Evolutionary conservation across 176 grass and related monocot species (phyloP), one percentile per base, ranked within the genome.

Genomic region (Triticum turgidum): DNA sequence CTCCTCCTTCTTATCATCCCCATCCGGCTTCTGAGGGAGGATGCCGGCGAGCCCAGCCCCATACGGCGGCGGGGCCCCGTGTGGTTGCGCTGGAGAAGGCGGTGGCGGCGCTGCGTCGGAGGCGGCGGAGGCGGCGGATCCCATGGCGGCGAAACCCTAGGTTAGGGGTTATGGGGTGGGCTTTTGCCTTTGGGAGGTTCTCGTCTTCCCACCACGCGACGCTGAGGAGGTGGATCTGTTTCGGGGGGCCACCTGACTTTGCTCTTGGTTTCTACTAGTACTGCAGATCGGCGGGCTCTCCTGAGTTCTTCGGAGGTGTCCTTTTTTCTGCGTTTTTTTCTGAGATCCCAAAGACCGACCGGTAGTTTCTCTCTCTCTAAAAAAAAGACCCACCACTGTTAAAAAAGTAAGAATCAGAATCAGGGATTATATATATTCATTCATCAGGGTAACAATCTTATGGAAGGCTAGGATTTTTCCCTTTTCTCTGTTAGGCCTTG

Each of bases 21-120:
- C 93, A 11, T 92, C 82, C 61, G 81, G 32, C 86, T 75, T 92
- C 80, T 80, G 90, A 41, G 90, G 96, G n/a, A 96, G 91, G 61
- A 94, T 84, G 4, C 81, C 86, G 9, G 96, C 93, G 76, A 96
- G 90, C n/a, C 96, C 96, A 15, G 47, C 39, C 15, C 89, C 94
- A 54, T 92, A 86, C 39, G 88, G 84, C 62, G 82, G 86, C 17
- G 87, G 49, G 11, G 51, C 56, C 20, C 35, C 73, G 8, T 83
- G 81, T 25, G 85, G 69, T 61, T 83, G 67, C 73, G 69, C 49
- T 4, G 90, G 82, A 9, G 86, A 63, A 10, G 85, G 77, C n/a
- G 83, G 76, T 18, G 65, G 67, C 64, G 86, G 54, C 67, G 44
- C 80, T 5, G 81, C 77, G 64, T 82, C 85, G 70, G 89, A 85